phyloP scores from a whole-genome alignment of 495 filamentous ascomycete species.

The Aspergillus heteromorphus region DNA sequence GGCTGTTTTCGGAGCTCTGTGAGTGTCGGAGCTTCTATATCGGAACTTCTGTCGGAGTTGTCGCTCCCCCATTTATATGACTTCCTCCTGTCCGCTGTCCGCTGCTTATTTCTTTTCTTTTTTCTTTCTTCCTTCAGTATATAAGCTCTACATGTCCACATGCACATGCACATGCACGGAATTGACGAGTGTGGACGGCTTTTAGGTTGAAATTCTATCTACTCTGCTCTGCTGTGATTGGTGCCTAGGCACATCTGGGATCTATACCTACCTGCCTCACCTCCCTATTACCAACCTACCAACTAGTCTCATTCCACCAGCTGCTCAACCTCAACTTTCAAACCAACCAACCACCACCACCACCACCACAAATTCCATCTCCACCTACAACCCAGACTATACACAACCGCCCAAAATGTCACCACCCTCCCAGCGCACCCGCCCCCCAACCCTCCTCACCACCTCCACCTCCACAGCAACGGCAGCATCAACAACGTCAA shows the following conservation, averaged over 20 bases:
- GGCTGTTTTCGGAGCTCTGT: neutral
- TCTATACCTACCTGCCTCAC: neutral
- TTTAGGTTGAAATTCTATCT: too few species aligned
- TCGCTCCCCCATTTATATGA: too few species aligned
- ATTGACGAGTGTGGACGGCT: neutral
- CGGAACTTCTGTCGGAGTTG: neutral
- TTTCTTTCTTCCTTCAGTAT: neutral
- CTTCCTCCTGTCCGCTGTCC: neutral
- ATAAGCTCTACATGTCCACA: neutral
- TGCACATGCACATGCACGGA: neutral
- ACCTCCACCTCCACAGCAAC: conserved; percentile 10
- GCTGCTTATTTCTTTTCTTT: neutral
- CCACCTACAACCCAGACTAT: neutral
- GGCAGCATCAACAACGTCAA: conserved; percentile 23
- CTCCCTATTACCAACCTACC: neutral
- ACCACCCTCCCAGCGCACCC: neutral
- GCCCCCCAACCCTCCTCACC: conserved; percentile 11
- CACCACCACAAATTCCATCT: neutral
- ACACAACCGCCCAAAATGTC: neutral
- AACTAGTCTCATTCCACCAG: neutral
- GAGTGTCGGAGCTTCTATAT: neutral
- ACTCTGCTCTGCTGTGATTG: too few species aligned
- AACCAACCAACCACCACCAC: neutral
- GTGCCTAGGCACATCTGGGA: too few species aligned
- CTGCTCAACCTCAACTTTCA: neutral